Percentiles rank a stretch among this genome's conserved stretches.
Evolutionary conservation across 495 filamentous ascomycete genomes (phyloP).

Genomic region (Hypomontagnella submonticulosa): DNA sequence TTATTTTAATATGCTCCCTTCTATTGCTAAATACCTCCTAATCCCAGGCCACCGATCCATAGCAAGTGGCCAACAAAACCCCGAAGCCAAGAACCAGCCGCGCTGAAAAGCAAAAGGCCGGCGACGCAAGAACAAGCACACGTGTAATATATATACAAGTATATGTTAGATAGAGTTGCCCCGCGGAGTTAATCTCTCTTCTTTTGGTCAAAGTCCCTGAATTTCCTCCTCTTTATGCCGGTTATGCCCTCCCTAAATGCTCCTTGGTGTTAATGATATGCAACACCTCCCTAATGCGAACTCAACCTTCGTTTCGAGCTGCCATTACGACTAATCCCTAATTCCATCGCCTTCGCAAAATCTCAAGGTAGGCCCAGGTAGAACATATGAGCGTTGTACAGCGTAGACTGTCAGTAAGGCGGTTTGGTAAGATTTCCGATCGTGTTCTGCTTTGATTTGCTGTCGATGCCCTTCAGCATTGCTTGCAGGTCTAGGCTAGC

Average conservation of each 20-base stretch:
- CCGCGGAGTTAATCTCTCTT: constrained; percentile 16
- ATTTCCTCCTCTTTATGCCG: constrained; percentile 32
- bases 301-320: constrained; percentile 7
- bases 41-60: background rate
- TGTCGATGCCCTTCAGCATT: constrained; percentile 60
- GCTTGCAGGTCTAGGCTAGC: constrained; percentile 58
- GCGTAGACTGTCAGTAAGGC: constrained; percentile 52
- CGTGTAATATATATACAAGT: constrained; percentile 42
- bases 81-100: constrained; percentile 17
- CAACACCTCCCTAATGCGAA: constrained; percentile 13
- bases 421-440: constrained; percentile 56
- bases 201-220: constrained; percentile 23
- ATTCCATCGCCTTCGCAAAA: constrained; percentile 4
- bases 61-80: constrained; percentile 9
- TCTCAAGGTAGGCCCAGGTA: constrained; percentile 6
- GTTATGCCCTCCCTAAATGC: constrained; percentile 15
- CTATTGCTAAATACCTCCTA: constrained; percentile 22
- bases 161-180: constrained; percentile 42
- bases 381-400: constrained; percentile 34
- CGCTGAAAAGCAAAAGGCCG: constrained; percentile 18
- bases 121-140: constrained; percentile 23
- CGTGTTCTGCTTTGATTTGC: constrained; percentile 53
- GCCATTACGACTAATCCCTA: constrained; percentile 18
- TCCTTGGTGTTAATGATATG: constrained; percentile 29
- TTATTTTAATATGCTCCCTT: constrained; percentile 31